Conservation (phyloP, 768 basidiomycete species). For the Panus rudis region DNA sequence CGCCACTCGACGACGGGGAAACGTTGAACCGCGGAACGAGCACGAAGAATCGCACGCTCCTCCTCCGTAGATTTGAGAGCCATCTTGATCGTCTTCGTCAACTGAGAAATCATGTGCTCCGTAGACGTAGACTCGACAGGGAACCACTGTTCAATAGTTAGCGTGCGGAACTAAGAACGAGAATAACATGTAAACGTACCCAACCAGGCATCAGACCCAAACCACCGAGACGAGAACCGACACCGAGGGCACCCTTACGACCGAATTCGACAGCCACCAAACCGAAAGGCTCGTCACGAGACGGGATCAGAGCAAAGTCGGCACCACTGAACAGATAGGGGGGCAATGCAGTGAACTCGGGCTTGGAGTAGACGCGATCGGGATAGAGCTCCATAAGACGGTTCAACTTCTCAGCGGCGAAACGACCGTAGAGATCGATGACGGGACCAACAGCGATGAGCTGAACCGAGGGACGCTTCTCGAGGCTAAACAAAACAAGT, state of each 20-base stretch:
- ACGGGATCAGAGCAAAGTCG: conserved; percentile 92
- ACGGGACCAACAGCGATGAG: conserved; percentile 88
- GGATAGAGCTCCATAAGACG: conserved; percentile 94
- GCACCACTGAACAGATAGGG: conserved; percentile 93
- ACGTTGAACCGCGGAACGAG: conserved; percentile 88
- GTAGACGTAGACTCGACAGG: conserved; percentile 92
- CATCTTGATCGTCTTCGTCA: conserved; percentile 92
- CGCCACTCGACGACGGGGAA: conserved; percentile 99
- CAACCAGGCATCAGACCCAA: conserved; percentile 97
- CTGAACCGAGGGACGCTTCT: conserved; percentile 82
- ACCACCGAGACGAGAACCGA: conserved; percentile 90
- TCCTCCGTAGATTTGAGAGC: conserved; percentile 86
- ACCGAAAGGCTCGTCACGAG: conserved; percentile 95
- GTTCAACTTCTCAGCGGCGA: conserved; percentile 89
- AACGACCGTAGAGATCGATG: conserved; percentile 91
- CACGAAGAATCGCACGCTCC: conserved; percentile 88
- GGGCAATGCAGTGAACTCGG: conserved; percentile 90
- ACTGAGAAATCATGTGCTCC: conserved; percentile 89
- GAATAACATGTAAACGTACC: conserved; percentile 43
- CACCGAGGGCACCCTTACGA: conserved; percentile 92
- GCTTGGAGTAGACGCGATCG: conserved; percentile 91
- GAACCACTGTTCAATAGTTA: conserved; percentile 63
- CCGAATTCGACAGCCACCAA: conserved; percentile 95
- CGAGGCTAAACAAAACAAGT: conserved; percentile 43
- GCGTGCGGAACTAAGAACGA: neutral